phyloP scores from a whole-genome alignment of 306 rosid genomes.

The Rosa lucieae region DNA sequence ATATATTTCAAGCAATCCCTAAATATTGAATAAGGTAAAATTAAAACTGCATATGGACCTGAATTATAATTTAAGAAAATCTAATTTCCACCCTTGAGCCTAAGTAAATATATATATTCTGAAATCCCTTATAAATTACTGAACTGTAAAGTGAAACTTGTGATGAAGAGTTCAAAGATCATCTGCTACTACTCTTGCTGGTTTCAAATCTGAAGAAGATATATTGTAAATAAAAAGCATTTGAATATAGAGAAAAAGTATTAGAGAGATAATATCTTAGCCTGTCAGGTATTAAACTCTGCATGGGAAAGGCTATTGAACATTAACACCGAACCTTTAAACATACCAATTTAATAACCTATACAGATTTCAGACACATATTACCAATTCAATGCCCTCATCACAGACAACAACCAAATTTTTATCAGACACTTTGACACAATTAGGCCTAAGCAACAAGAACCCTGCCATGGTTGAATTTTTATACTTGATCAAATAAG shows the following conservation, averaged over 20 bases:
- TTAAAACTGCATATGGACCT: too few species aligned
- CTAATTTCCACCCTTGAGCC: conserved; percentile 3
- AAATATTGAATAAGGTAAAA: too few species aligned
- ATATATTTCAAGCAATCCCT: too few species aligned
- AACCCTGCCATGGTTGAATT: too few species aligned
- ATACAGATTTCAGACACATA: too few species aligned
- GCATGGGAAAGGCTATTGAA: background rate
- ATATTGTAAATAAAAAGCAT: conserved; percentile 28
- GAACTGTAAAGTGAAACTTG: conserved; percentile 89
- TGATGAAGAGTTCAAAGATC: conserved; percentile 87
- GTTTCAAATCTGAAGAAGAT: conserved; percentile 81
- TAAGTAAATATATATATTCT: background rate
- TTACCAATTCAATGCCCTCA: too few species aligned
- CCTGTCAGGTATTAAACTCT: background rate
- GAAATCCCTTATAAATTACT: conserved; percentile 41
- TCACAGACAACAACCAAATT: too few species aligned
- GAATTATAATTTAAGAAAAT: background rate
- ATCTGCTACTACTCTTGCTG: conserved; percentile 94
- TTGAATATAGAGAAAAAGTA: background rate
- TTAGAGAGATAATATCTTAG: background rate
- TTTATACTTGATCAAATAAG: too few species aligned
- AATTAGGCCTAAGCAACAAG: too few species aligned
- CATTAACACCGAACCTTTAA: background rate
- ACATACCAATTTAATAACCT: background rate
- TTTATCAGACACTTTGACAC: too few species aligned